Evolutionary conservation across 2,329 filamentous ascomycete species (phyloP).

Genomic region (Plenodomus lindquistii): DNA sequence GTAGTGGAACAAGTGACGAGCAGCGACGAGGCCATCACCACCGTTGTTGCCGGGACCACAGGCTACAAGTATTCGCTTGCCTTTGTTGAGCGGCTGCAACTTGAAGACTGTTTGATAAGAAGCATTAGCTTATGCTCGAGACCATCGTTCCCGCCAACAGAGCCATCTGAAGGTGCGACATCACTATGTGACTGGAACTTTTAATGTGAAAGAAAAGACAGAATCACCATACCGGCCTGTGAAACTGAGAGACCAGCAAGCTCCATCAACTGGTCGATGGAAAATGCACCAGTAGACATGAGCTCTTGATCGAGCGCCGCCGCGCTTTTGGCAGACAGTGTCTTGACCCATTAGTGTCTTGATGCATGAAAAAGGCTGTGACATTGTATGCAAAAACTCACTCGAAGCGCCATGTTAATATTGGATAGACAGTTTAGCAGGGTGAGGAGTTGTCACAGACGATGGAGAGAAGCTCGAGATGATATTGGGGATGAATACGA

Average conservation of each 20-base stretch:
- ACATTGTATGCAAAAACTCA: not conserved
- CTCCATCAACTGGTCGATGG: conserved; percentile 96
- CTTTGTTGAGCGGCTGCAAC: conserved; percentile 74
- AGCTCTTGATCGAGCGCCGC: conserved; percentile 89
- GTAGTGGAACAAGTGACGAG: conserved; percentile 87
- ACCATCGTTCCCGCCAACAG: not conserved
- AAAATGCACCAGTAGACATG: conserved; percentile 87
- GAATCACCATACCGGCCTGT: conserved; percentile 67
- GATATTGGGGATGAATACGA: conserved; percentile 1
- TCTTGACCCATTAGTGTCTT: conserved; percentile 56
- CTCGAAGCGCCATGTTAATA: conserved; percentile 20
- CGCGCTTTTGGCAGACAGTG: conserved; percentile 83
- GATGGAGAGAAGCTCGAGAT: not conserved
- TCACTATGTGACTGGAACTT: too few species aligned
- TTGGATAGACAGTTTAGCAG: too few species aligned
- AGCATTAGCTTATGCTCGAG: not conserved
- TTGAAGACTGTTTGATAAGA: conserved; percentile 72
- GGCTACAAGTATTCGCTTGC: conserved; percentile 78
- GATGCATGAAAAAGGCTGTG: not conserved
- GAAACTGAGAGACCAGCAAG: conserved; percentile 90
- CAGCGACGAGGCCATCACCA: conserved; percentile 92
- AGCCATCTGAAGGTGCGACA: too few species aligned
- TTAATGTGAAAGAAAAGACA: not conserved
- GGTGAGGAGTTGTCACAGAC: not conserved
- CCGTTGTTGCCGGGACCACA: conserved; percentile 82